These are phyloP conservation scores for Myriangium duriaei DNA, from an alignment of 2,329 filamentous ascomycete species.

Conservation along the genomic window DNA sequence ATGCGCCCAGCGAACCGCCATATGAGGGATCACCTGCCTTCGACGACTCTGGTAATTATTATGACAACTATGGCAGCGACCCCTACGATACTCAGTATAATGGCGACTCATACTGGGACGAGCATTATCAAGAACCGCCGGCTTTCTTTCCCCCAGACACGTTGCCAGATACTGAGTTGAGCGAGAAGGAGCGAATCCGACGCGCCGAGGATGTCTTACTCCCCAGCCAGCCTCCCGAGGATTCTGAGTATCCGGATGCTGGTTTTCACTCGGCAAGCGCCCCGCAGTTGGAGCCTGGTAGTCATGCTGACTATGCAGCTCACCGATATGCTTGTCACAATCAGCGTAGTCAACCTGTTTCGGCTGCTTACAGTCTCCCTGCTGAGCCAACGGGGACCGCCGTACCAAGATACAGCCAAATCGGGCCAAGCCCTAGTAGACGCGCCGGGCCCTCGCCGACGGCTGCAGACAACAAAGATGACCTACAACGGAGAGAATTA, in stretches of 20 bases:
- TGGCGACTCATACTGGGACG: conserved; percentile 5
- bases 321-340: neutral
- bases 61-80: neutral
- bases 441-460: conserved; percentile 5
- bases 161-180: conserved; percentile 47
- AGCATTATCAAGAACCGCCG: conserved; percentile 7
- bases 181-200: conserved; percentile 71
- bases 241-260: conserved; percentile 14
- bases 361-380: too few species aligned
- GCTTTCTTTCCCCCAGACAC: conserved; percentile 41
- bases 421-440: conserved; percentile 7
- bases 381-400: conserved; percentile 25
- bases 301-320: neutral
- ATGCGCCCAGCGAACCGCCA: neutral
- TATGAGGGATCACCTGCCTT: neutral
- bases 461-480: conserved; percentile 61
- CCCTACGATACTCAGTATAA: conserved; percentile 3
- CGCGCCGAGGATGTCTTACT: conserved; percentile 67
- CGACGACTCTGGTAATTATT: neutral
- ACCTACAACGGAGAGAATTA: conserved; percentile 46
- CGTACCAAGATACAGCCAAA: conserved; percentile 26
- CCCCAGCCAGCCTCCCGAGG: conserved; percentile 61
- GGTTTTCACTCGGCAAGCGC: conserved; percentile 3
- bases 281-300: conserved; percentile 3
- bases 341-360: neutral